phyloP scores from a whole-genome alignment of 139 green algal genomes.

The Closterium sp. region DNA sequence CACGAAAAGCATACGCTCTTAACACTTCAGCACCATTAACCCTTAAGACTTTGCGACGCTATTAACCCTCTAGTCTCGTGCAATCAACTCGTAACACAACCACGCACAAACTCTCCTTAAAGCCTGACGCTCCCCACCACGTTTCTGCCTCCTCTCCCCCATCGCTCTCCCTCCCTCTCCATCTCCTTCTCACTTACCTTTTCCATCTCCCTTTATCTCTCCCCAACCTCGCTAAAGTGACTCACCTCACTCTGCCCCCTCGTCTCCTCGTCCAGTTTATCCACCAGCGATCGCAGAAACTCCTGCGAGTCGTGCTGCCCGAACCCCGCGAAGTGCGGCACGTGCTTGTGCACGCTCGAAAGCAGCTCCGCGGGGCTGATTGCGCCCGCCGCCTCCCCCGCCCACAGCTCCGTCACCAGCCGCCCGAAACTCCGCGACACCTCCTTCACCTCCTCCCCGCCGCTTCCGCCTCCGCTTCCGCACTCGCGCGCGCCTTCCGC shows the following conservation, averaged over 20 bases:
- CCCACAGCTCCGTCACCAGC: slow-evolving; percentile 28
- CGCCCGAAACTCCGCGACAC: slow-evolving; percentile 21
- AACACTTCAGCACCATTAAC: no score
- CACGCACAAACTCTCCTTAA: no score
- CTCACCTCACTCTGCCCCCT: slow-evolving; percentile 36
- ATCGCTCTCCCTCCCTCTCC: background rate
- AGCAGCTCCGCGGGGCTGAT: slow-evolving; percentile 19
- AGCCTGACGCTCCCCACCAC: background rate
- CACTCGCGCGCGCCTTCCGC: background rate
- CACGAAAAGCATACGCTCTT: no score
- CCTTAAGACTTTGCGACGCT: no score
- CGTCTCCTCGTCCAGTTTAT: slow-evolving; percentile 92
- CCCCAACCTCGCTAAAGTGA: background rate
- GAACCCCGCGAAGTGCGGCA: slow-evolving; percentile 89
- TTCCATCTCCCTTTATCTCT: slow-evolving; percentile 2
- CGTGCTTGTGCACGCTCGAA: slow-evolving; percentile 76
- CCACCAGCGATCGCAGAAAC: slow-evolving; percentile 89
- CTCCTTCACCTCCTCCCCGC: background rate
- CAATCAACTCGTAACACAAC: no score
- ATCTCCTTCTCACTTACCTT: background rate
- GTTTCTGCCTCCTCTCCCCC: background rate
- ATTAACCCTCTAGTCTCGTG: no score
- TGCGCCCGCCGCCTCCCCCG: slow-evolving; percentile 8
- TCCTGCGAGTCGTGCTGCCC: slow-evolving; percentile 86
- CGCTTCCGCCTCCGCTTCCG: background rate